Evolutionary conservation across 75 land plant species (phyloP), one percentile per base, ranked within the genome.

Genomic region (Pinus tabuliformis): DNA sequence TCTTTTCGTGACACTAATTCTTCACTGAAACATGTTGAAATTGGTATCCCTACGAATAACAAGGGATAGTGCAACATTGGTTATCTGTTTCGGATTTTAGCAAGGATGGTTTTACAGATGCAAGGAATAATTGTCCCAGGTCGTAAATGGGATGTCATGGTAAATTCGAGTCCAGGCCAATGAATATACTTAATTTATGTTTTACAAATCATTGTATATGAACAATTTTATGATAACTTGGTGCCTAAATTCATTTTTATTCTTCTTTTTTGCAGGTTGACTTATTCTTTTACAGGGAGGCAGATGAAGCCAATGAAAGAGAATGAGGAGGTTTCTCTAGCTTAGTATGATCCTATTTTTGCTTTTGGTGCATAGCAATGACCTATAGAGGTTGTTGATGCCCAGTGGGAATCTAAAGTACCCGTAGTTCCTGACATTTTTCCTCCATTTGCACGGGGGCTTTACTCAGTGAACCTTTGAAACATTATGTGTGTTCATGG

Each of bases 1-100:
- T 92, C 95, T 54, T 94, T 92, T 80, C 92, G 92, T 77, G 95
- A 94, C 68, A 94, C 91, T 21, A 91, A 94, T 65, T 94, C 95
- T 6, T 95, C 97, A 4, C 90, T 94, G 95, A 70, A 82, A 1
- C 85, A 92, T 77, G 95, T 92, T 57, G 95, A 88, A 33, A 92
- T 90, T 83, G 91, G 92, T 16, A 92, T 92, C 30, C 93, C 91
- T 57, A 91, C 91, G 15, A 90, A 92, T 56, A 92, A 92, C 81
- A 92, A 90, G 74, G 95, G 93, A 5, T 88, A 88, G 72, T 89
- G 90, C 76, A 88, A 90, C 80, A 90, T 90, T 85, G 95, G 95
- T 17, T 90, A 89, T 59, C 80, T 92, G 16, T 90, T 84, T 70
- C 90, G 95, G 95, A 65, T 94, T 76, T 73, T 94, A 56, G 92